A percentile compares a stretch with the other conserved stretches of the same genome.
phyloP scores from a whole-genome alignment of 192 early-diverging fungal genomes.

The Chytriomyces confervae region DNA sequence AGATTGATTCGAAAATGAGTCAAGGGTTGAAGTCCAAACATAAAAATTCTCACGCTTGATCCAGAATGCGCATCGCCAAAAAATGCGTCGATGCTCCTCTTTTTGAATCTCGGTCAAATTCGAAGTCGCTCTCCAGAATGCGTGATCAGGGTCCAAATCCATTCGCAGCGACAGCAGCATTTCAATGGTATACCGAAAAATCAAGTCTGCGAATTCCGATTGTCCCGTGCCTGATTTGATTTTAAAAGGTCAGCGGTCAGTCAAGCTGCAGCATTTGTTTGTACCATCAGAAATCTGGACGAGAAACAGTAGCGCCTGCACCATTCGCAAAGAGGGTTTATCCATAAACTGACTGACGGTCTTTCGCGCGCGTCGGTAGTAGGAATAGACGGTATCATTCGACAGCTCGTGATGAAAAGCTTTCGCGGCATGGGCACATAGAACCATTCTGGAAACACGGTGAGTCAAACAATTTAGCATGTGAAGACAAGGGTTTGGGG shows the following conservation, averaged over 20 bases:
- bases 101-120: neutral
- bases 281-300: neutral
- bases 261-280: no score
- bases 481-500: no score
- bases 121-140: neutral
- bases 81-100: neutral
- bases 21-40: neutral
- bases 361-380: neutral
- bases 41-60: neutral
- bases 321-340: neutral
- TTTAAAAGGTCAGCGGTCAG: no score
- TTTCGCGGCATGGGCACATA: neutral
- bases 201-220: neutral
- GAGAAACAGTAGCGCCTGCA: neutral
- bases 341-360: neutral
- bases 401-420: neutral
- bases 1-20: neutral
- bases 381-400: neutral
- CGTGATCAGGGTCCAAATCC: neutral
- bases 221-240: neutral
- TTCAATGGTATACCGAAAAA: neutral
- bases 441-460: neutral
- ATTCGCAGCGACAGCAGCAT: neutral
- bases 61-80: constrained; percentile 4
- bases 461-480: no score